A percentile compares a stretch with the other conserved stretches of the same genome.
Evolutionary conservation across 1,284 basidiomycete species (phyloP).

Genomic region (Fomes fomentarius): DNA sequence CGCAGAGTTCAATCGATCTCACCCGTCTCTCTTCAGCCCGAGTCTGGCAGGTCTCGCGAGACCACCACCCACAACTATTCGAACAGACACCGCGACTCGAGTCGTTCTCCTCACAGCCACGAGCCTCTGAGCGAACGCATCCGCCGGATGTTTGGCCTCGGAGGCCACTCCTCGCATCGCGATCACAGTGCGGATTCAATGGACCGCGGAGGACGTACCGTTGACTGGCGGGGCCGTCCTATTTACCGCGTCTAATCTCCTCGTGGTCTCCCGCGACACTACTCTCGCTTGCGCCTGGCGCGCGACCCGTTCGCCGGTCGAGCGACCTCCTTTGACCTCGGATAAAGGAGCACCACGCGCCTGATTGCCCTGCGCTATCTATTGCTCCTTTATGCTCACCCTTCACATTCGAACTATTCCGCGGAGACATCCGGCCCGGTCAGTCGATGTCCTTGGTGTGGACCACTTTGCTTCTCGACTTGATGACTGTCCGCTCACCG

Average conservation of each 20-base stretch:
- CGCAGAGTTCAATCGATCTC: background rate
- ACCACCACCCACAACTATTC: slow-evolving; percentile 17
- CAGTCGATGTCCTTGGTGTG: too few relatives aligned
- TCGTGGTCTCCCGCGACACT: slow-evolving; percentile 5
- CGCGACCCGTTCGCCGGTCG: slow-evolving; percentile 10
- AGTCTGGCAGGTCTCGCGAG: slow-evolving; percentile 18
- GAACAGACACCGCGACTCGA: slow-evolving; percentile 26
- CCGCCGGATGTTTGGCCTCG: slow-evolving; percentile 58
- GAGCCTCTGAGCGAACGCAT: slow-evolving; percentile 50
- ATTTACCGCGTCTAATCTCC: slow-evolving; percentile 49
- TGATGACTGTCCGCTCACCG: background rate
- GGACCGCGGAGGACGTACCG: slow-evolving; percentile 53
- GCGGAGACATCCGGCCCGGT: too few relatives aligned
- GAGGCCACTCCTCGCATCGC: slow-evolving; percentile 39
- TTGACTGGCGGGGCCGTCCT: slow-evolving; percentile 54
- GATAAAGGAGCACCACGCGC: background rate
- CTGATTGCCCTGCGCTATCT: background rate
- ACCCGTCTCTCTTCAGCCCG: slow-evolving; percentile 9
- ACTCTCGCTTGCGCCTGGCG: slow-evolving; percentile 12
- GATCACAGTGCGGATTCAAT: slow-evolving; percentile 45
- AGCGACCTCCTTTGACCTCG: background rate
- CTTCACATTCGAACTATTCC: too few relatives aligned
- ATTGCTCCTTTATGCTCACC: background rate
- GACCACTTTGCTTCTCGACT: background rate
- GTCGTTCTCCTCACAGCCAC: slow-evolving; percentile 21